phyloP scores from a whole-genome alignment of 176 grass and related monocot genomes.

The Aegilops bicornis region DNA sequence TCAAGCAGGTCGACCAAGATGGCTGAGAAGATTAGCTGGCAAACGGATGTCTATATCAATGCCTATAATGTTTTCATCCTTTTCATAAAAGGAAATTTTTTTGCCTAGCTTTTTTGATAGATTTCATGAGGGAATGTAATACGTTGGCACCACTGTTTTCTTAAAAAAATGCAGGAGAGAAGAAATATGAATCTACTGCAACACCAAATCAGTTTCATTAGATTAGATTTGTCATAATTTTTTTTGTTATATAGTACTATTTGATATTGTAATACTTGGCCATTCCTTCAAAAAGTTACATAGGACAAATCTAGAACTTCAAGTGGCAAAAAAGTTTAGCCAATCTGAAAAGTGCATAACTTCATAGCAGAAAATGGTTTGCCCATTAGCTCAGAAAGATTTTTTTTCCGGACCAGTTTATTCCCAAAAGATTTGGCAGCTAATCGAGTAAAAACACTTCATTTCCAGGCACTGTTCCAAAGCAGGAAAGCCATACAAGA shows the following conservation, averaged over 20 bases:
- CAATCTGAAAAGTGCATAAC: no score
- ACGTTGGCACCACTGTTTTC: not conserved
- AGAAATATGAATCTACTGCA: not conserved
- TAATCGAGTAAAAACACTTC: not conserved
- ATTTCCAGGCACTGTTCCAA: not conserved
- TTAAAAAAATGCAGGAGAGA: not conserved
- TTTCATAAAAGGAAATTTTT: not conserved
- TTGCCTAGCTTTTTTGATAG: not conserved
- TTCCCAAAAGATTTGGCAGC: not conserved
- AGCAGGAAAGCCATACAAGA: not conserved
- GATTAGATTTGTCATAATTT: no score
- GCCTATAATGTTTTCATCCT: not conserved
- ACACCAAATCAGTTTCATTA: no score
- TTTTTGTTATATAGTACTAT: no score
- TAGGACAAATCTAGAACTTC: no score
- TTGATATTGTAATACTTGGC: no score
- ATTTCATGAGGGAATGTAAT: not conserved
- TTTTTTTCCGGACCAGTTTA: not conserved
- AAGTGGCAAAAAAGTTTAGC: no score
- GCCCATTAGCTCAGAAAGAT: not conserved
- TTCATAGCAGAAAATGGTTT: no score
- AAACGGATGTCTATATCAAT: not conserved
- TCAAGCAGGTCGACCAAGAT: conserved; percentile 73
- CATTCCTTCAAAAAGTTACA: no score
- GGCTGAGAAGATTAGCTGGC: conserved; percentile 69